Evolutionary conservation across 2,329 filamentous ascomycete genomes (phyloP).

Genomic region (Aspergillus jensenii): DNA sequence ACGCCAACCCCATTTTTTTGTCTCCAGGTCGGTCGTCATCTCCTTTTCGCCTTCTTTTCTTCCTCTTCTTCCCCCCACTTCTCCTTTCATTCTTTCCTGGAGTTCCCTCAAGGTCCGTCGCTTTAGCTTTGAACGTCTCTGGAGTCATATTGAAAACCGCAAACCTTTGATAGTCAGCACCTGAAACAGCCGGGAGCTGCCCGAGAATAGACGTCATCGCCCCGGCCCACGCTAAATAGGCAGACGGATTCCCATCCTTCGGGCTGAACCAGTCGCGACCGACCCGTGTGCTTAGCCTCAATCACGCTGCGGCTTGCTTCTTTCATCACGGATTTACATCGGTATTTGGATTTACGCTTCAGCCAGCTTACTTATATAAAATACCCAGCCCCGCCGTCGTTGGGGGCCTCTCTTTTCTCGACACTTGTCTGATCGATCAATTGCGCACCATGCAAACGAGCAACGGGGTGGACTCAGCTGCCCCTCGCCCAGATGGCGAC

Average conservation of each 20-base stretch:
- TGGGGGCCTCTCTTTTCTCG: background rate
- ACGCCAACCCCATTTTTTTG: background rate
- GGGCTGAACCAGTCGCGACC: conserved; percentile 5
- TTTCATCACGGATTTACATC: conserved; percentile 4
- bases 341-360: background rate
- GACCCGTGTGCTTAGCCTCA: conserved; percentile 3
- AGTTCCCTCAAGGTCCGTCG: background rate
- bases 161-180: background rate
- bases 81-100: background rate
- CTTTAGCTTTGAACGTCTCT: background rate
- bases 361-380: conserved; percentile 10
- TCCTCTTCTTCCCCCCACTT: background rate
- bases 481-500: conserved; percentile 20
- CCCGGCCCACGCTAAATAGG: conserved; percentile 21
- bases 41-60: background rate
- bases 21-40: conserved; percentile 4
- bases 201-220: conserved; percentile 21
- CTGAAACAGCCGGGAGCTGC: conserved; percentile 16
- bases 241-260: conserved; percentile 30
- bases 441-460: conserved; percentile 14
- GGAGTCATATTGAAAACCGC: background rate
- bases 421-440: conserved; percentile 3
- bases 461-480: conserved; percentile 10
- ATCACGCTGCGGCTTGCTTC: background rate
- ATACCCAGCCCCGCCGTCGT: background rate